Conservation (phyloP, 2,329 filamentous ascomycete species). For the Xylogone sp. region DNA sequence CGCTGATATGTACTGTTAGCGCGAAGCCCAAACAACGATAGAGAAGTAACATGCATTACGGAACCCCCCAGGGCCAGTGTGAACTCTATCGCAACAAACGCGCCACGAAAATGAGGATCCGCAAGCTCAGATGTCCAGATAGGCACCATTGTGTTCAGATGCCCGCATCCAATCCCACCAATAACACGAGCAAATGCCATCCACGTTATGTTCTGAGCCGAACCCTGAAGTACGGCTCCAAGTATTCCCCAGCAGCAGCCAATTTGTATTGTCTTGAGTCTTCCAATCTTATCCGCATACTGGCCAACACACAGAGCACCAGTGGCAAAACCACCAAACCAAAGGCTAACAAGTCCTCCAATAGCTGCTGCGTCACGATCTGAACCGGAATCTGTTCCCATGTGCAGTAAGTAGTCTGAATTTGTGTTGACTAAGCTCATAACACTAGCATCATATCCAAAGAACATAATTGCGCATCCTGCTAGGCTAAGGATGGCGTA, state of each 20-base stretch:
- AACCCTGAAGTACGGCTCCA: constrained; percentile 43
- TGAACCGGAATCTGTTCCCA: constrained; percentile 15
- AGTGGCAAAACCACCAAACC: constrained; percentile 23
- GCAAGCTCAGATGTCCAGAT: constrained; percentile 70
- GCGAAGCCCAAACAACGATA: background rate
- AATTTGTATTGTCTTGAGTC: constrained; percentile 42
- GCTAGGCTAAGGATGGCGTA: constrained; percentile 2
- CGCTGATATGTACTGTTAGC: constrained; percentile 8
- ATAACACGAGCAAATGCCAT: constrained; percentile 60
- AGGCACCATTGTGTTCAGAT: constrained; percentile 66
- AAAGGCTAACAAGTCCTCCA: constrained; percentile 24
- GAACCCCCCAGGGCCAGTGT: constrained; percentile 40
- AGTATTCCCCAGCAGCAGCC: constrained; percentile 39
- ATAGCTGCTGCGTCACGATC: constrained; percentile 20
- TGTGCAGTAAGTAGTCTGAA: constrained; percentile 19
- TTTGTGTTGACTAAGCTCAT: constrained; percentile 26
- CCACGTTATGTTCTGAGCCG: constrained; percentile 45
- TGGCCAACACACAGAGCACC: constrained; percentile 22
- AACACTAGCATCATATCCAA: constrained; percentile 19
- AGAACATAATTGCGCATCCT: constrained; percentile 11
- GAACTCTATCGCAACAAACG: constrained; percentile 63
- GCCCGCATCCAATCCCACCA: constrained; percentile 65
- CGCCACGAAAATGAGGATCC: constrained; percentile 61
- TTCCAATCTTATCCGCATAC: constrained; percentile 30
- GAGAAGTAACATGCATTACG: constrained; percentile 9